A percentile compares a stretch with the other conserved stretches of the same genome.
Evolutionary conservation across 805 yeast genomes (phyloP).

Genomic region (Starmerella sp.): DNA sequence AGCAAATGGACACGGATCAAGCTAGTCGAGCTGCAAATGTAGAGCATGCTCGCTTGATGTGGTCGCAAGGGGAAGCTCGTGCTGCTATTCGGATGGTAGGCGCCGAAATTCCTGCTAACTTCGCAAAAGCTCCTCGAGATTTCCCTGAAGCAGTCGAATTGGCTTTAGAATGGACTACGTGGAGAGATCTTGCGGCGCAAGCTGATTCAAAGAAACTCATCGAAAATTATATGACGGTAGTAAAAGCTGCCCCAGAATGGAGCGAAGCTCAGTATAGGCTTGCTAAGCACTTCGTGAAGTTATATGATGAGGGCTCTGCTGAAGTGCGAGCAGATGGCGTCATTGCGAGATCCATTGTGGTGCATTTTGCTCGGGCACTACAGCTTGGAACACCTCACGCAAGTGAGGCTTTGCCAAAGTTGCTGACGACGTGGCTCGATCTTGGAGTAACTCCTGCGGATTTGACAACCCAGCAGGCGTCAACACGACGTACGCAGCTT

Average conservation of each 20-base stretch:
- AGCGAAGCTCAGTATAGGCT: constrained; percentile 71
- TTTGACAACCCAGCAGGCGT: background rate
- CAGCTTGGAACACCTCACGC: constrained; percentile 53
- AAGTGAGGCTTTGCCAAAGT: constrained; percentile 77
- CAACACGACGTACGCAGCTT: constrained; percentile 10
- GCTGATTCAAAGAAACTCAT: constrained; percentile 65
- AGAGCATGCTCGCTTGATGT: constrained; percentile 43
- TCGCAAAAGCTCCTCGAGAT: constrained; percentile 11
- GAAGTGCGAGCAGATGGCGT: constrained; percentile 29
- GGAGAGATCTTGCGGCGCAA: constrained; percentile 81
- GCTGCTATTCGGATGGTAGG: constrained; percentile 64
- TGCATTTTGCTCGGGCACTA: constrained; percentile 48
- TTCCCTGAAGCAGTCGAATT: constrained; percentile 32
- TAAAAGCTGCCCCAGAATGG: constrained; percentile 45
- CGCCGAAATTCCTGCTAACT: constrained; percentile 28
- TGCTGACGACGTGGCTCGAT: constrained; percentile 62
- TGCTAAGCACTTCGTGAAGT: constrained; percentile 68
- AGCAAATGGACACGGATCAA: constrained; percentile 7
- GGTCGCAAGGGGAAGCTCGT: constrained; percentile 82
- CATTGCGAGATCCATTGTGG: constrained; percentile 45
- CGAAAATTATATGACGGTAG: constrained; percentile 53
- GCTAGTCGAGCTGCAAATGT: constrained; percentile 9
- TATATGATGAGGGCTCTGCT: constrained; percentile 41
- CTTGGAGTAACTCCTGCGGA: constrained; percentile 29
- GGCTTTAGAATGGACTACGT: constrained; percentile 70